Evolutionary conservation across 805 yeast genomes (phyloP).

Genomic region (Myxozyma melibiosi): DNA sequence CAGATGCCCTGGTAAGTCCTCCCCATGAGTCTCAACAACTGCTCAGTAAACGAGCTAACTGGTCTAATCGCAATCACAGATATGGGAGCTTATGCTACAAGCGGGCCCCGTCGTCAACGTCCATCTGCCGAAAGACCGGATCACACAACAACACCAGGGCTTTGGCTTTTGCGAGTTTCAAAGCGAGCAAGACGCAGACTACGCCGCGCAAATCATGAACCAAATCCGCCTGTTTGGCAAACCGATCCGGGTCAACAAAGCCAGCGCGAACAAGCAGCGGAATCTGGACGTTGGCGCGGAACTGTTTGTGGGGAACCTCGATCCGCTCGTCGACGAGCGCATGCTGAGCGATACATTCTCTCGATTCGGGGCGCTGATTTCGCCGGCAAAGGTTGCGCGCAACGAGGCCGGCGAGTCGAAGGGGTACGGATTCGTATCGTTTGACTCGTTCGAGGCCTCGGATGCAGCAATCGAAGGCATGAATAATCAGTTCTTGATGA

Average conservation of each 20-base stretch:
- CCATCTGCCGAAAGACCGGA: conserved; percentile 77
- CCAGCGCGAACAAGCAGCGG: conserved; percentile 42
- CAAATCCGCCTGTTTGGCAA: conserved; percentile 67
- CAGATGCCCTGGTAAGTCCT: conserved; percentile 53
- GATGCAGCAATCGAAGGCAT: conserved; percentile 72
- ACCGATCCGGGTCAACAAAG: conserved; percentile 58
- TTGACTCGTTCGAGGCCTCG: conserved; percentile 62
- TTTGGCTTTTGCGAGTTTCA: conserved; percentile 82
- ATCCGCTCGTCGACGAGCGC: conserved; percentile 63
- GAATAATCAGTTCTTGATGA: conserved; percentile 71
- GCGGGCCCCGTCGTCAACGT: conserved; percentile 75
- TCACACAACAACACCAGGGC: conserved; percentile 74
- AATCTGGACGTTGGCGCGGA: conserved; percentile 60
- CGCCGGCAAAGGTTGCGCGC: conserved; percentile 54
- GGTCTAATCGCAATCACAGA: conserved; percentile 27
- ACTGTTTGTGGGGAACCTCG: conserved; percentile 69
- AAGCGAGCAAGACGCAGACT: conserved; percentile 64
- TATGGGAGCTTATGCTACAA: conserved; percentile 83
- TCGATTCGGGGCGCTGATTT: conserved; percentile 65
- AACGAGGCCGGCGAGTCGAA: conserved; percentile 51
- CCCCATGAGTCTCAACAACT: background rate
- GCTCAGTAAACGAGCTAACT: background rate
- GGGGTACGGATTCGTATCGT: conserved; percentile 70
- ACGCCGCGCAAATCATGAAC: conserved; percentile 60
- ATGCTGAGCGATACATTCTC: conserved; percentile 60